Evolutionary conservation across 2,329 filamentous ascomycete species (phyloP).

Genomic region (Curvularia lunata): DNA sequence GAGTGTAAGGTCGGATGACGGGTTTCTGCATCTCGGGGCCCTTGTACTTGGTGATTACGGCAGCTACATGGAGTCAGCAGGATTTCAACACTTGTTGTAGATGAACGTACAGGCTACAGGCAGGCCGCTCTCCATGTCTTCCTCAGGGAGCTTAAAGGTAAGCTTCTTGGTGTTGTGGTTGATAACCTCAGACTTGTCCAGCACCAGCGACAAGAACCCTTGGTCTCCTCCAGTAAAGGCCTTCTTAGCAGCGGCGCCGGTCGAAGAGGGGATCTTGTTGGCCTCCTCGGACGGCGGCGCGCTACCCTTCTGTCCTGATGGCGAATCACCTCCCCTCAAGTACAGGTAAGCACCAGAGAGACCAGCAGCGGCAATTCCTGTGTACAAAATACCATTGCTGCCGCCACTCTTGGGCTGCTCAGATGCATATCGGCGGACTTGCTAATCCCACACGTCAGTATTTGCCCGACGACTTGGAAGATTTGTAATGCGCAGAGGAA

Average conservation of each 20-base stretch:
- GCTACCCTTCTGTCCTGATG: conserved; percentile 31
- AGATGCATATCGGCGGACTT: conserved; percentile 76
- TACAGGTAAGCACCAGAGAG: conserved; percentile 63
- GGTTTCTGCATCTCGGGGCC: conserved; percentile 82
- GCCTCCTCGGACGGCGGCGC: conserved; percentile 44
- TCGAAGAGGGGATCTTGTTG: conserved; percentile 50
- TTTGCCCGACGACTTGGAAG: conserved; percentile 8
- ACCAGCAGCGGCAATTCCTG: conserved; percentile 64
- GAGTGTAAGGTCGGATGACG: conserved; percentile 90
- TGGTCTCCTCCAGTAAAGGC: conserved; percentile 85
- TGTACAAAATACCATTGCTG: conserved; percentile 58
- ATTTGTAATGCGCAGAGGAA: conserved; percentile 27
- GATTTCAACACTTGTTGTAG: neutral
- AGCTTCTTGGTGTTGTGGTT: conserved; percentile 96
- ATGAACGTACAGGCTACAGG: conserved; percentile 69
- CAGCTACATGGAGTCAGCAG: conserved; percentile 55
- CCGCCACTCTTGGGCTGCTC: conserved; percentile 60
- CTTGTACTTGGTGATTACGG: conserved; percentile 91
- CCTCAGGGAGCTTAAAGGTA: conserved; percentile 84
- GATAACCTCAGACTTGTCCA: conserved; percentile 77
- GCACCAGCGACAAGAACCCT: conserved; percentile 81
- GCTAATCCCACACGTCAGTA: conserved; percentile 53
- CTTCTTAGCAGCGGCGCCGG: conserved; percentile 52
- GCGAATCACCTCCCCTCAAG: conserved; percentile 41
- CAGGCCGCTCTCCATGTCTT: conserved; percentile 83